Percentiles rank a stretch among this genome's conserved stretches.
These are phyloP conservation scores for Coffea eugenioides DNA, from an alignment of 257 asterid species.

Conservation along the genomic window DNA sequence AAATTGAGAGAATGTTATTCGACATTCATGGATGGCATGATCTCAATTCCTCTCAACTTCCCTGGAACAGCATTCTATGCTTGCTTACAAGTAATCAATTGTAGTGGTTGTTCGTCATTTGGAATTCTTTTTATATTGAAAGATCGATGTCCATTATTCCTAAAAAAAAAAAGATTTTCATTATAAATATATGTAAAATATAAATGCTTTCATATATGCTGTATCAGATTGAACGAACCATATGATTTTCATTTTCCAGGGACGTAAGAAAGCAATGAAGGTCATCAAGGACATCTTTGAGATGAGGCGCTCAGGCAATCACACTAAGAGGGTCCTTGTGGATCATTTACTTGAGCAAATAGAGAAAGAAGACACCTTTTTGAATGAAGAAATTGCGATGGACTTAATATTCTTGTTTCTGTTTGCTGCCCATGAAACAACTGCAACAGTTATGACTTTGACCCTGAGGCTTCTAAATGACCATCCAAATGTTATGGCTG, in stretches of 20 bases:
- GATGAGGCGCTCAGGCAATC: neutral
- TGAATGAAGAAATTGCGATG: conserved; percentile 13
- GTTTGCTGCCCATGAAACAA: conserved; percentile 14
- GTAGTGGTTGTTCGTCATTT: too few species aligned
- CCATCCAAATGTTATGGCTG: neutral
- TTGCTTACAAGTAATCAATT: too few species aligned
- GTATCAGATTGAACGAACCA: too few species aligned
- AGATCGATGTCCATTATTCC: too few species aligned
- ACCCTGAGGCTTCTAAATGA: neutral
- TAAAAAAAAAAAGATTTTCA: too few species aligned
- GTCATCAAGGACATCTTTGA: neutral
- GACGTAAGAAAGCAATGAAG: conserved; percentile 6
- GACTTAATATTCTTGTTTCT: conserved; percentile 7
- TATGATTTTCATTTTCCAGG: neutral
- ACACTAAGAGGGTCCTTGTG: neutral
- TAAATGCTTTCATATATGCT: too few species aligned
- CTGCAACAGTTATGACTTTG: conserved; percentile 4
- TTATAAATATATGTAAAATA: too few species aligned
- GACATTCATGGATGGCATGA: too few species aligned
- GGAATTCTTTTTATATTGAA: too few species aligned
- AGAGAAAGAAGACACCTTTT: conserved; percentile 1
- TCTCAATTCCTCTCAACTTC: too few species aligned
- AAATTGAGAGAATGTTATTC: too few species aligned
- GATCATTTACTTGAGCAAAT: neutral
- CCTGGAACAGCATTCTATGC: too few species aligned